Evolutionary conservation across 768 basidiomycete genomes (phyloP).

Genomic region (Mycena olivaceomarginata): DNA sequence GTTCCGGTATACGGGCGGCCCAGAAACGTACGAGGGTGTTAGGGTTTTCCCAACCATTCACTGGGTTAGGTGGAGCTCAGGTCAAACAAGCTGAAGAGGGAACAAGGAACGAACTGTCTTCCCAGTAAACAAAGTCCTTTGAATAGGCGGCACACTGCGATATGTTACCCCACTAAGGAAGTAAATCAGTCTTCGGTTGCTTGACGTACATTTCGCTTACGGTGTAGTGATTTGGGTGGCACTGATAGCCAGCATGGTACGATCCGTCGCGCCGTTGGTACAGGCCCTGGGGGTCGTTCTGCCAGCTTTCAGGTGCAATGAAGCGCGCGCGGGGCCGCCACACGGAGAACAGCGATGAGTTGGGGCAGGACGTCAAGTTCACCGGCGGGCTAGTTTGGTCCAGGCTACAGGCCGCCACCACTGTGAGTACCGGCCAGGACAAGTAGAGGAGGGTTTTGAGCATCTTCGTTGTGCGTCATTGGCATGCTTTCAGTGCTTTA

Average conservation of each 20-base stretch:
- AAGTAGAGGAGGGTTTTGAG: conserved; percentile 20
- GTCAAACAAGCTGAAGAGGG: background rate
- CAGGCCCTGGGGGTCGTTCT: conserved; percentile 39
- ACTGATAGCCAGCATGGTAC: conserved; percentile 40
- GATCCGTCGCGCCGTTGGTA: conserved; percentile 39
- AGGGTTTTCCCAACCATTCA: conserved; percentile 43
- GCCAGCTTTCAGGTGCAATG: conserved; percentile 38
- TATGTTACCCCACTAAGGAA: conserved; percentile 38
- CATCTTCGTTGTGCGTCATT: conserved; percentile 13
- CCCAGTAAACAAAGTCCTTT: conserved; percentile 41
- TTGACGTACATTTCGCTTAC: conserved; percentile 10
- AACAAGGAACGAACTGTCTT: conserved; percentile 31
- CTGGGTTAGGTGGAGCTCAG: conserved; percentile 1
- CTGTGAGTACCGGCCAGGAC: conserved; percentile 4
- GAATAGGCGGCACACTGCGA: conserved; percentile 36
- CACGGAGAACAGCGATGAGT: conserved; percentile 37
- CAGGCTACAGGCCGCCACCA: conserved; percentile 25
- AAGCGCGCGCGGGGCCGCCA: conserved; percentile 39
- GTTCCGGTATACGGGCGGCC: no score
- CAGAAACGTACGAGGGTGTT: conserved; percentile 29
- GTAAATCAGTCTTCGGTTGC: background rate
- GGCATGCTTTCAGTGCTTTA: background rate
- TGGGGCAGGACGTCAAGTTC: conserved; percentile 31
- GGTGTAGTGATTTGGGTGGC: conserved; percentile 29
- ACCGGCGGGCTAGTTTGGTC: conserved; percentile 29